Percentiles rank a stretch among this genome's conserved stretches.
These are phyloP conservation scores for Apocynum venetum DNA, from an alignment of 257 asterid genomes.

Conservation along the genomic window DNA sequence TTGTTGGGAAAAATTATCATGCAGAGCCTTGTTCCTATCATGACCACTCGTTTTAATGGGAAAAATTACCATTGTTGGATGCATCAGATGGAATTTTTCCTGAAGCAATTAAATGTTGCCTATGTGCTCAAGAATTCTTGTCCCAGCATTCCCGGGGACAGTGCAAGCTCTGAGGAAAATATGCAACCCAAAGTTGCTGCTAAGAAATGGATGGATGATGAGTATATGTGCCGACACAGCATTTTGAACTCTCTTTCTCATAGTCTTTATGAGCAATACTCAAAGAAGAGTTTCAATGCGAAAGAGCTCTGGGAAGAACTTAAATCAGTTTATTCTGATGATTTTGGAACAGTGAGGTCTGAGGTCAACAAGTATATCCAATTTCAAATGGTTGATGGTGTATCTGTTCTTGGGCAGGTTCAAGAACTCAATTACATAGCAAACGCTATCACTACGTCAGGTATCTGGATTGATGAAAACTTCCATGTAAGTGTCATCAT, in stretches of 20 bases:
- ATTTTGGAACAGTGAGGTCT: conserved; percentile 62
- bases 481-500: conserved; percentile 51
- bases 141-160: conserved; percentile 35
- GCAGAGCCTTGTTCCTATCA: conserved; percentile 40
- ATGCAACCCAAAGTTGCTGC: conserved; percentile 24
- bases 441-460: conserved; percentile 43
- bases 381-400: conserved; percentile 60
- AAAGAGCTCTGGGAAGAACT: conserved; percentile 75
- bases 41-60: conserved; percentile 53
- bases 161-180: conserved; percentile 33
- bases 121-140: conserved; percentile 47
- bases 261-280: conserved; percentile 45
- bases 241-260: conserved; percentile 60
- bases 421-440: conserved; percentile 53
- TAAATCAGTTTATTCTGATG: conserved; percentile 41
- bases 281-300: conserved; percentile 44
- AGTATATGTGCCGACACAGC: conserved; percentile 51
- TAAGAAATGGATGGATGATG: conserved; percentile 56
- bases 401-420: conserved; percentile 51
- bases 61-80: conserved; percentile 62
- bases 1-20: conserved; percentile 33
- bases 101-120: conserved; percentile 49
- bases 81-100: conserved; percentile 54
- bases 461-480: conserved; percentile 56
- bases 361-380: conserved; percentile 54